Conservation (phyloP, 176 grass and related monocot species). For the Thinopyrum elongatum region DNA sequence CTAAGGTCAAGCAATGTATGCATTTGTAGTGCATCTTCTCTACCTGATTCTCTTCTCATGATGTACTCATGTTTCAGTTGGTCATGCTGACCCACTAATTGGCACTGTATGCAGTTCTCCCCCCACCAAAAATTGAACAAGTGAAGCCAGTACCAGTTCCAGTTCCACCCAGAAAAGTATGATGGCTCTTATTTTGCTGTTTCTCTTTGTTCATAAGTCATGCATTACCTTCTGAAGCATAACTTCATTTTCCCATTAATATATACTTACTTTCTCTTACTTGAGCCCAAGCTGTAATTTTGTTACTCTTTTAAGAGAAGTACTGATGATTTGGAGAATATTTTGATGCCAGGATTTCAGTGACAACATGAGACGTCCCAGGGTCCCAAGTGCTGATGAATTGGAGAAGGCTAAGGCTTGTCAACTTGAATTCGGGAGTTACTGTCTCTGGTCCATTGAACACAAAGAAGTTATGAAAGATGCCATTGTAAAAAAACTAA, state of each 20-base stretch:
- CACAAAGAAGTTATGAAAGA: slow-evolving; percentile 94
- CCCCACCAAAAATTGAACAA: slow-evolving; percentile 44
- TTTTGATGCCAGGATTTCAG: slow-evolving; percentile 40
- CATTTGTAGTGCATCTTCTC: slow-evolving; percentile 10
- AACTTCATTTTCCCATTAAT: slow-evolving; percentile 6
- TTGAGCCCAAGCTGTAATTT: slow-evolving; percentile 19
- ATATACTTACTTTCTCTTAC: not conserved
- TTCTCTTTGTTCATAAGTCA: not conserved
- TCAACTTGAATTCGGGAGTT: slow-evolving; percentile 93
- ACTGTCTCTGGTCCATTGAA: slow-evolving; percentile 96
- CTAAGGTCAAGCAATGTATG: slow-evolving; percentile 2
- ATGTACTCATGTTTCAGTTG: slow-evolving; percentile 10
- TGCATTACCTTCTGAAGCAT: slow-evolving; percentile 1
- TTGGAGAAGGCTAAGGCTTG: slow-evolving; percentile 72
- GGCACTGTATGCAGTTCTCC: slow-evolving; percentile 45
- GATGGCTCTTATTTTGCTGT: slow-evolving; percentile 26
- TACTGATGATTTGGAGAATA: slow-evolving; percentile 19
- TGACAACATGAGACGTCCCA: slow-evolving; percentile 26
- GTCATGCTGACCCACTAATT: slow-evolving; percentile 24
- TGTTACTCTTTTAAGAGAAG: not conserved
- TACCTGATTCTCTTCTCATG: slow-evolving; percentile 7
- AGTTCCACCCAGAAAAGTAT: slow-evolving; percentile 37
- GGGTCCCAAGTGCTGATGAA: slow-evolving; percentile 67
- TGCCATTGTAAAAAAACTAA: slow-evolving; percentile 68
- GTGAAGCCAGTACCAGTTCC: slow-evolving; percentile 34